These are phyloP conservation scores for Hyphopichia homilentoma DNA, from an alignment of 805 yeast genomes.

Conservation along the genomic window DNA sequence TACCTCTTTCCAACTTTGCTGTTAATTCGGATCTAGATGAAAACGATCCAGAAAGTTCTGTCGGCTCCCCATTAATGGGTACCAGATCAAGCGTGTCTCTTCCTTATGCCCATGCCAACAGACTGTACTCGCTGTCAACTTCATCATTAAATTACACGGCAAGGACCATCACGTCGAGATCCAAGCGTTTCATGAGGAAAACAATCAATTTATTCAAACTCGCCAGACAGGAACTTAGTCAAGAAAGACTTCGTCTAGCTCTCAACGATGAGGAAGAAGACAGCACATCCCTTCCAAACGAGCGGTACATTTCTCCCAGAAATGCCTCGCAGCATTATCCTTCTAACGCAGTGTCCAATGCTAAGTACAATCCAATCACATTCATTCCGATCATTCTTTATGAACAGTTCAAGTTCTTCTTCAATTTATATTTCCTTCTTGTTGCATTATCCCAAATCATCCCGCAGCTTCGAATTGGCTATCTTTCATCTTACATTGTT, in stretches of 20 bases:
- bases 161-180: conserved; percentile 8
- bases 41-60: conserved; percentile 14
- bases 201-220: conserved; percentile 15
- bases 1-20: conserved; percentile 28
- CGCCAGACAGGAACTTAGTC: conserved; percentile 24
- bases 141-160: conserved; percentile 11
- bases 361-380: conserved; percentile 85
- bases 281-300: conserved; percentile 10
- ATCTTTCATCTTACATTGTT: conserved; percentile 85
- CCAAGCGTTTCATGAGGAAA: conserved; percentile 8
- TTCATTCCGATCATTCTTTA: conserved; percentile 86
- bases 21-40: conserved; percentile 15
- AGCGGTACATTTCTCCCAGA: conserved; percentile 40
- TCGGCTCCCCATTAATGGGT: conserved; percentile 27
- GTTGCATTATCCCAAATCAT: conserved; percentile 93
- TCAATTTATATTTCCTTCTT: conserved; percentile 83
- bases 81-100: conserved; percentile 4
- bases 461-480: conserved; percentile 89
- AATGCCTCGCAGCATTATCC: conserved; percentile 33
- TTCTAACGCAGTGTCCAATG: conserved; percentile 85
- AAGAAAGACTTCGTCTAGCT: conserved; percentile 15
- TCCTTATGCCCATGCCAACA: conserved; percentile 10
- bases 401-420: conserved; percentile 96
- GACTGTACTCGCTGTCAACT: conserved; percentile 19
- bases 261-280: conserved; percentile 4